Evolutionary conservation across 2,329 filamentous ascomycete genomes (phyloP), one percentile per base, ranked within the genome.

Genomic region (Rhytidhysteron rufulum): DNA sequence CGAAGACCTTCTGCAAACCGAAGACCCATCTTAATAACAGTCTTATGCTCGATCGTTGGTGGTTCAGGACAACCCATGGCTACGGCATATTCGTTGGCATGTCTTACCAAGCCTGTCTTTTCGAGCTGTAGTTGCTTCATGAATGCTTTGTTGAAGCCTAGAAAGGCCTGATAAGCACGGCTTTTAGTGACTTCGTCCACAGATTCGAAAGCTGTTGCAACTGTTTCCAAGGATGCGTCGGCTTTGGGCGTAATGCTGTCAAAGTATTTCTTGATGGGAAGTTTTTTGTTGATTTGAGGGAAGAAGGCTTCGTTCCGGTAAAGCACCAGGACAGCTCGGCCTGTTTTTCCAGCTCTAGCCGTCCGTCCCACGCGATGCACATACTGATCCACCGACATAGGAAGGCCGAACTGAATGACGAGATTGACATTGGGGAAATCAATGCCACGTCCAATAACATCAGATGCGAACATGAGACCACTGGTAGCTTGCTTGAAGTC

Each of bases 301-400:
- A 78, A 78, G 62, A 74, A 79, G 5, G 67, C 66, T 48, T 79
- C 76, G 38, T 65, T 64, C 45, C 74, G 51, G 8, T 72, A 76
- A 31, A 80, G 66, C 13, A 79, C 50, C 38, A 78, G 72, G 41
- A 79, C 66, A 10, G 75, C 75, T 29, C 75, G 71, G 9, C 75
- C 75, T 35, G 75, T 69, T 19, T 68, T 70, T 13, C 62, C 62
- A 13, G 62, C 62, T 29, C 62, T 55, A n/a, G 60, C 71, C 20
- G 67, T 70, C 32, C 67, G 63, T 15, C 63, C 67, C 8, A 69
- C 62, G 13, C 67, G 67, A 43, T 71, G 62, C 21, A 66, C 44
- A 33, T 66, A 66, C 45, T 77, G 73, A 39, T 78, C 75, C 13
- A 65, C 66, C 34, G 66, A 70, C 2, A 69, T 68, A 0, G 75